Conservation (phyloP, 176 grass and related monocot species). For the Triticum timopheevii region DNA sequence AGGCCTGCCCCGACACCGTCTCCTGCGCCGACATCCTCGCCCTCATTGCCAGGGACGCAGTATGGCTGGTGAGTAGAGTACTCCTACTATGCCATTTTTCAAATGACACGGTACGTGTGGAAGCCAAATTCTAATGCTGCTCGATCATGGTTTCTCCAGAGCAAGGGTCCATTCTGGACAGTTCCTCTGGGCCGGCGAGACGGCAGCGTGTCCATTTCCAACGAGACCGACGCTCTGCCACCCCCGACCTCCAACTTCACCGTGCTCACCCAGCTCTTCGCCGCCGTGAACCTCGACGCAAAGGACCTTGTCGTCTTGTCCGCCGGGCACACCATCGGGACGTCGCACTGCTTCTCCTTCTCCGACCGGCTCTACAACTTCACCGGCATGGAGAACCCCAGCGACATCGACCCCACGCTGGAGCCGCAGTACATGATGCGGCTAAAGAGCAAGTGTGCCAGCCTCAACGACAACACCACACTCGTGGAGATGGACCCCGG, state of each 20-base stretch:
- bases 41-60: constrained; percentile 63
- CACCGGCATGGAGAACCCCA: constrained; percentile 56
- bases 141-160: constrained; percentile 30
- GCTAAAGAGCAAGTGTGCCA: constrained; percentile 46
- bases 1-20: constrained; percentile 59
- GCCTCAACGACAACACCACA: constrained; percentile 65
- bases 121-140: background rate
- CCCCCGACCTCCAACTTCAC: constrained; percentile 37
- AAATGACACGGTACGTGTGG: no score
- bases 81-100: no score
- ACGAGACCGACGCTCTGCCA: constrained; percentile 34
- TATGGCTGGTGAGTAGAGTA: constrained; percentile 54
- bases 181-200: constrained; percentile 72
- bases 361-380: constrained; percentile 78
- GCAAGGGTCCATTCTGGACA: constrained; percentile 66
- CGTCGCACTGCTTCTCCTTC: constrained; percentile 61
- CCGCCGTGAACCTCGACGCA: constrained; percentile 50
- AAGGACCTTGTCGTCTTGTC: constrained; percentile 86
- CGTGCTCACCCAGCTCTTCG: constrained; percentile 52
- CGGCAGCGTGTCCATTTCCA: constrained; percentile 52
- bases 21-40: constrained; percentile 90
- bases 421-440: constrained; percentile 44
- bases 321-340: constrained; percentile 86
- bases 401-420: constrained; percentile 59
- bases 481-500: constrained; percentile 23